phyloP scores from a whole-genome alignment of 1,284 basidiomycete genomes.

The Ustilago bromivora region DNA sequence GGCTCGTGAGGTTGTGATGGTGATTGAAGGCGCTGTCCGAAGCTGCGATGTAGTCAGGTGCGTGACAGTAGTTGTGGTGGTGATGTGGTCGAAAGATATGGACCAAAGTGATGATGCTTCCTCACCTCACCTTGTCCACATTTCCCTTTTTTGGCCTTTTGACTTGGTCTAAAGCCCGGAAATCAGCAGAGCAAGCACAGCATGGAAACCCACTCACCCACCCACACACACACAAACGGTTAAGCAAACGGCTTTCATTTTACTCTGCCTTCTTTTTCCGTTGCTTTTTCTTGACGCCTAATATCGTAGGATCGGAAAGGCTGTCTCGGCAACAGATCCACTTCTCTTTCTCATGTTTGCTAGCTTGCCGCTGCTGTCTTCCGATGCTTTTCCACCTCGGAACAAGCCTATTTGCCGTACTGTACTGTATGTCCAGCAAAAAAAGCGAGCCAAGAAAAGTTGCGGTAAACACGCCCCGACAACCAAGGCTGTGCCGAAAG shows the following conservation, averaged over 20 bases:
- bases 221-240: conserved; percentile 5
- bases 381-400: not conserved
- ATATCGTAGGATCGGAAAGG: not conserved
- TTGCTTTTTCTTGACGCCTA: not conserved
- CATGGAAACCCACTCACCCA: not conserved
- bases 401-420: conserved; percentile 8
- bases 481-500: conserved; percentile 18
- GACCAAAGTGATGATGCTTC: not conserved
- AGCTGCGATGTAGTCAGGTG: not conserved
- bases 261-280: not conserved
- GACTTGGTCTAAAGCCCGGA: not conserved
- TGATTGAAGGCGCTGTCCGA: not conserved
- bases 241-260: conserved; percentile 6
- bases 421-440: too few relatives aligned
- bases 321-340: conserved; percentile 1
- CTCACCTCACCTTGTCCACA: too few relatives aligned
- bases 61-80: not conserved
- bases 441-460: not conserved
- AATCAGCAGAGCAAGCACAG: conserved; percentile 9
- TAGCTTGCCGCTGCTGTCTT: not conserved
- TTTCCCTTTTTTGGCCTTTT: too few relatives aligned
- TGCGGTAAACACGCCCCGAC: not conserved
- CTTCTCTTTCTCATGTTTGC: not conserved
- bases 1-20: not conserved
- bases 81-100: not conserved